Percentiles rank a stretch among this genome's conserved stretches.
These are phyloP conservation scores for Trichoderma harzianum DNA, from an alignment of 2,329 filamentous ascomycete genomes.

Conservation along the genomic window DNA sequence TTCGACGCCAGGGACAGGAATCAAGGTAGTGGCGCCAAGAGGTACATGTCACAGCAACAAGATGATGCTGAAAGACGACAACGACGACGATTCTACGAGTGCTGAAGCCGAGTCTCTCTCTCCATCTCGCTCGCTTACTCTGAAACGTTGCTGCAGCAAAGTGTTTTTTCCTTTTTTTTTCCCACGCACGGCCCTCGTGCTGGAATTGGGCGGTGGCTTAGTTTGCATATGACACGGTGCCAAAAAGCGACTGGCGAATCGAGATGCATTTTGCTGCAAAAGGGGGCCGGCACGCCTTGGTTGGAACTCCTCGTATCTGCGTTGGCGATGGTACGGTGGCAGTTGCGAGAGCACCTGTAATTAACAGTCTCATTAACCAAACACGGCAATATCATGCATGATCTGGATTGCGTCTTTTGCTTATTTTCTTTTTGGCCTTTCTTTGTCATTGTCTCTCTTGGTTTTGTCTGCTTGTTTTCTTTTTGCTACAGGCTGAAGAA, in stretches of 20 bases:
- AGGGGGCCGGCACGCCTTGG: conserved; percentile 7
- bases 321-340: not conserved
- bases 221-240: conserved; percentile 13
- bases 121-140: not conserved
- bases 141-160: not conserved
- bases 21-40: not conserved
- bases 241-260: not conserved
- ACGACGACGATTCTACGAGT: not conserved
- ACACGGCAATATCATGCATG: conserved; percentile 5
- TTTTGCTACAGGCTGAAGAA: not conserved
- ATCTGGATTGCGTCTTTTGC: not conserved
- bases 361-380: conserved; percentile 5
- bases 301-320: conserved; percentile 4
- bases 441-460: not conserved
- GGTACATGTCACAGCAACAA: not conserved
- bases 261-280: not conserved
- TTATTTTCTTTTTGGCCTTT: not conserved
- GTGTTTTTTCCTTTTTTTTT: not conserved
- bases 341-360: not conserved
- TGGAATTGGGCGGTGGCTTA: not conserved
- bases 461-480: not conserved
- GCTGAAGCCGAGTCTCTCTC: not conserved
- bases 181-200: not conserved
- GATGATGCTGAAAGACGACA: not conserved
- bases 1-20: not conserved